Base-by-base conservation (phyloP, 2,329 filamentous ascomycete genomes). In the Sporothrix pallida region DNA sequence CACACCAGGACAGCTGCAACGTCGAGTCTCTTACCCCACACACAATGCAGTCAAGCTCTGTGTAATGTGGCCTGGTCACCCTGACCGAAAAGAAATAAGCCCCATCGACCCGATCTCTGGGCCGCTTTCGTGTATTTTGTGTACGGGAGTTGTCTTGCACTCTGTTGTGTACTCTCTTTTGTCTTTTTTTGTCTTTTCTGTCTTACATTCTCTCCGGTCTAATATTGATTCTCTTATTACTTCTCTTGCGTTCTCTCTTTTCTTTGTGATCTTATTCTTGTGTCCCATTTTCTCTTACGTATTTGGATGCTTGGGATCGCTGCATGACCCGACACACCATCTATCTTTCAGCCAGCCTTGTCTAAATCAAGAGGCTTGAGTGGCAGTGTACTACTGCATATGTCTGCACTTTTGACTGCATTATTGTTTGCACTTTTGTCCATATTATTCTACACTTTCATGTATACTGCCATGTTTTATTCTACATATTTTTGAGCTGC, bases 281-380 rank as follows among this genome's bases (percentile, higher is more conserved):
- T 37, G 4, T 7, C 31, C 31, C 31, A 7, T 37, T 54, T 67
- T 69, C 26, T 54, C 48, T 69, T 69, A 42, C 67, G 46, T 68
- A 68, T 37, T 68, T 23, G 44, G 13, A 37, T 52, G 65, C 23
- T 68, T 37, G 31, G 4, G 7, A 20, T 15, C 10, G 46, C 46
- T 37, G 42, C 31, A 48, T 67, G 42, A 15, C 62, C n/a, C 62
- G 62, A 65, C 42, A 26, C 17, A 20, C 42, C 42, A n/a, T 42
- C 58, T 26, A n/a, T 23, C 10, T 46, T 48, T 48, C 62, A 52
- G 63, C 7, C 65, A 68, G 65, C 65, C 63, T 50, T 68, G 65
- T 52, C 46, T 52, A 52, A 31, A 68, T 52, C 46, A 23, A 23
- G 46, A n/a, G 44, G 15, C 62, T 26, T 15, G 5, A 37, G 42